Conservation (phyloP, 1,139 yeast genomes). For the Yamadazyma atmosphaerica region DNA sequence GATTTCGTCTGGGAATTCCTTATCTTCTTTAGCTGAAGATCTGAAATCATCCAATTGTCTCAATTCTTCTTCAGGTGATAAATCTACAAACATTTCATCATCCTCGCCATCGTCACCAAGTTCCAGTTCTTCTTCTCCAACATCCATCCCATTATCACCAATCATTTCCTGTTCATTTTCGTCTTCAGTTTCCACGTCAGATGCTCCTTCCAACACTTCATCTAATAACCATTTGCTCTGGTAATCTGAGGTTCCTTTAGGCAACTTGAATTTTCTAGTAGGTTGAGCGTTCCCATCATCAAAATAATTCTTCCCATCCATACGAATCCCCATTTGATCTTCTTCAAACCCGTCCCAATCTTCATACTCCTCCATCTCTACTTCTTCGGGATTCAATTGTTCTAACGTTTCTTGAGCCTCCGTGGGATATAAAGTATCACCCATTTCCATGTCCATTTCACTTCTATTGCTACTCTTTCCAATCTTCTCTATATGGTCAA, state of each 20-base stretch:
- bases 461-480: constrained; percentile 12
- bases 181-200: constrained; percentile 54
- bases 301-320: constrained; percentile 70
- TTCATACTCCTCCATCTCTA: constrained; percentile 45
- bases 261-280: constrained; percentile 50
- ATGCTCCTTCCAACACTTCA: constrained; percentile 48
- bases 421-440: constrained; percentile 42
- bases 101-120: constrained; percentile 30
- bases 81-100: constrained; percentile 68
- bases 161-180: constrained; percentile 29
- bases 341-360: constrained; percentile 45
- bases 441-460: constrained; percentile 33
- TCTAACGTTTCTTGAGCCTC: constrained; percentile 66
- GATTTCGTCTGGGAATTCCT: constrained; percentile 93
- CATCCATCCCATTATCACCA: constrained; percentile 23
- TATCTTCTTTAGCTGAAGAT: constrained; percentile 73
- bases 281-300: constrained; percentile 31
- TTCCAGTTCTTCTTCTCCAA: constrained; percentile 22
- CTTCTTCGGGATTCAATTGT: constrained; percentile 61
- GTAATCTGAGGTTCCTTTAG: constrained; percentile 89
- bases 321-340: constrained; percentile 59
- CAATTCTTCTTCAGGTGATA: constrained; percentile 80
- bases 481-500: constrained; percentile 63
- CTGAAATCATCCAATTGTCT: constrained; percentile 73
- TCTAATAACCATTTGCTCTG: constrained; percentile 91